Evolutionary conservation across 164 flowering plant genomes (phyloP).

Genomic region (Hamamelis virginiana): DNA sequence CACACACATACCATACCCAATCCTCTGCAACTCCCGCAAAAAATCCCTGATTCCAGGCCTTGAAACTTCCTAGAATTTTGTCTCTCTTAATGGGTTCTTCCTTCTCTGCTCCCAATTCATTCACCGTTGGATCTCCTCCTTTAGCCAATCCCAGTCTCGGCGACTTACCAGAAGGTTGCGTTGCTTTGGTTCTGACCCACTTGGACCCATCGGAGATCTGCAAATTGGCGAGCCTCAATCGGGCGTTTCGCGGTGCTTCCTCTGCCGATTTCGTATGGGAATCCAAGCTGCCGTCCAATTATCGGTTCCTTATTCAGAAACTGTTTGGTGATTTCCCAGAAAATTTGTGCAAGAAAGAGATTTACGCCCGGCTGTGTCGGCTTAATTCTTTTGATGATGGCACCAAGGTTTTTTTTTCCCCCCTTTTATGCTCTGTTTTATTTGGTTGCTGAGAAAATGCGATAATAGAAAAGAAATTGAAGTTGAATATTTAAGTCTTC

Average conservation of each 20-base stretch:
- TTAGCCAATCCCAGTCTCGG: conserved; percentile 44
- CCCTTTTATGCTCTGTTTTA: not conserved
- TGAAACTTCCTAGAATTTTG: no score
- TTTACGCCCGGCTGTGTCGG: conserved; percentile 55
- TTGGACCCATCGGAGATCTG: conserved; percentile 77
- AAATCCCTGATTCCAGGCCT: no score
- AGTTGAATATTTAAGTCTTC: no score
- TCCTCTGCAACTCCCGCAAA: not conserved
- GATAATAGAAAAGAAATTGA: not conserved
- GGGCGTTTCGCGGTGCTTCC: conserved; percentile 76
- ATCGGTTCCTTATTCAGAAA: conserved; percentile 34
- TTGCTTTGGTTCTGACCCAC: conserved; percentile 51
- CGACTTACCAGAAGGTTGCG: conserved; percentile 86
- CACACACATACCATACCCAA: no score
- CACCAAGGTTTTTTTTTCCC: conserved; percentile 41
- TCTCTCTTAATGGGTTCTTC: conserved; percentile 42
- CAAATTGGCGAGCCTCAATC: conserved; percentile 55
- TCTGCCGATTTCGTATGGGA: conserved; percentile 94
- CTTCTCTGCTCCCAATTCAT: conserved; percentile 22
- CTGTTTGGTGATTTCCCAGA: conserved; percentile 32
- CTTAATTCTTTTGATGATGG: conserved; percentile 48
- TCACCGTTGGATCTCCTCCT: not conserved
- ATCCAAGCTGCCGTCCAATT: conserved; percentile 73
- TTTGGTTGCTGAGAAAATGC: not conserved
- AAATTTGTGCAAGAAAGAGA: conserved; percentile 50